Evolutionary conservation across 805 yeast species (phyloP), one percentile per base, ranked within the genome.

Genomic region (Ascoidea asiatica): DNA sequence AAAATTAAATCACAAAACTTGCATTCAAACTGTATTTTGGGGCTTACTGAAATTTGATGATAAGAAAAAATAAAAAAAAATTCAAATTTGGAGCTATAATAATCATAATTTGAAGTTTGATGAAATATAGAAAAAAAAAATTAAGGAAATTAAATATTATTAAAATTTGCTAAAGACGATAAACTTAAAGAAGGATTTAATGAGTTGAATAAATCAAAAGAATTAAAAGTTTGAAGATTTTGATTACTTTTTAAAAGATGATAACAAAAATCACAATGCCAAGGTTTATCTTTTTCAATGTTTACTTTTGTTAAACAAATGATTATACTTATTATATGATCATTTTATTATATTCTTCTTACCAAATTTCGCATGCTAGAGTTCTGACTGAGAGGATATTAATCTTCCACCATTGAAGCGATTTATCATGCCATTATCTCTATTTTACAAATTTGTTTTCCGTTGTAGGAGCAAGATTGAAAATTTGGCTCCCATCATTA

Each of bases 331-430:
- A 23, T 52, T 8, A 29, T 29, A 44, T 0, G 50, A 40, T 50
- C 70, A 65, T 43, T 55, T 58, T 22, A 66, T 53, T 48, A 69
- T 73, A 50, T 75, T 73, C 45, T 79, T 56, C 17, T 53, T 46
- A 51, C 82, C 76, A 50, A 69, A 70, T 19, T 68, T 64, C 51
- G 74, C 75, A 55, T 76, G 82, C 48, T 75, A 59, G 1, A 57
- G 42, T 3, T 62, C 44, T 20, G 72, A 64, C 3, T 50, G 42
- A 21, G 51, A 46, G 1, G 60, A 50, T 0, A 75, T 60, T 2
- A 19, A 18, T 21, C 61, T 56, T 1, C 55, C 55, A 53, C 81
- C 75, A 48, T 72, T 71, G 4, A 56, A 39, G 52, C 75, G 72
- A 3, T 39, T 40, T 5, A 43, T 40, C n/a, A 46, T 46, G 29